Evolutionary conservation across 2,329 filamentous ascomycete species (phyloP).

Genomic region (Didymella exigua): DNA sequence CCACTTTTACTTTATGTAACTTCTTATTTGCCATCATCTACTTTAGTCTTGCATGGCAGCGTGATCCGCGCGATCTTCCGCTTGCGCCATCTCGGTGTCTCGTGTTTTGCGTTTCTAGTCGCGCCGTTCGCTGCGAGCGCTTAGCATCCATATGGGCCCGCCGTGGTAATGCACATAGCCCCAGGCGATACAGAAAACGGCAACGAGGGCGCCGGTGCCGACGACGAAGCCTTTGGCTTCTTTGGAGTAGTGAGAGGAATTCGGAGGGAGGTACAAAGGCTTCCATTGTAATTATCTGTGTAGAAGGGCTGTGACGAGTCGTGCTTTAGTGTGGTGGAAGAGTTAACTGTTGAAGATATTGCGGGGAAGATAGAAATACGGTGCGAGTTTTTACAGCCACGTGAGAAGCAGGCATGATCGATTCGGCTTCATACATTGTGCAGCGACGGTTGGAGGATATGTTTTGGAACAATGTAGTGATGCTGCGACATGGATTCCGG

Average conservation of each 20-base stretch:
- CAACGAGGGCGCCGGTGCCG: background rate
- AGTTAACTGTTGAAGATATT: background rate
- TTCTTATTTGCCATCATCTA: background rate
- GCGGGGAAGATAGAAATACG: background rate
- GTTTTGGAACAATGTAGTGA: background rate
- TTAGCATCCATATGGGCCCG: background rate
- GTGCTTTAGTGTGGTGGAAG: background rate
- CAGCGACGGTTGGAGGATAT: background rate
- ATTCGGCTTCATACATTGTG: background rate
- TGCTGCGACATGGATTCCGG: background rate
- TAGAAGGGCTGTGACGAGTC: background rate
- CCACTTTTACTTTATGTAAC: background rate
- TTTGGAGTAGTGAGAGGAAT: background rate
- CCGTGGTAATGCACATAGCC: background rate
- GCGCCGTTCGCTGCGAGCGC: background rate
- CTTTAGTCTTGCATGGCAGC: background rate
- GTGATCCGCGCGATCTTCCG: background rate
- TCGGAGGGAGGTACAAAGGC: background rate
- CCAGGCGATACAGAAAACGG: background rate
- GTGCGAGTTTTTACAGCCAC: background rate
- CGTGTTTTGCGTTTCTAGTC: background rate
- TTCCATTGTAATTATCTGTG: background rate
- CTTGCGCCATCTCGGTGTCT: background rate
- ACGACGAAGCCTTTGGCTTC: background rate
- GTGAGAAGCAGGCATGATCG: background rate